Evolutionary conservation across 495 filamentous ascomycete species (phyloP).

Genomic region (Mytilinidion resinicola): DNA sequence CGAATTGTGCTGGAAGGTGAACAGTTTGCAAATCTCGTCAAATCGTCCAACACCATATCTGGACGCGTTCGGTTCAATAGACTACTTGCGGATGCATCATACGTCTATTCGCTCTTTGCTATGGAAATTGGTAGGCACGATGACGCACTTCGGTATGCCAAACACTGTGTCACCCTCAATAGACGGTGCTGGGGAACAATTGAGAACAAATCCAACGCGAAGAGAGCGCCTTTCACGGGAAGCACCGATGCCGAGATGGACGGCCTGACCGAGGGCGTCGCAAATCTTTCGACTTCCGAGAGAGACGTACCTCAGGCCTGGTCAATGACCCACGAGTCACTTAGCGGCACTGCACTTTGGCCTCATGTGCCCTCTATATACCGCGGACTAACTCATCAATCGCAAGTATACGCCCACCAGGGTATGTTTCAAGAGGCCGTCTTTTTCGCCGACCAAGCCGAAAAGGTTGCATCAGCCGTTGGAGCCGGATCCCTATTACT

Average conservation of each 20-base stretch:
- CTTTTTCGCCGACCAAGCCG: constrained; percentile 81
- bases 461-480: constrained; percentile 67
- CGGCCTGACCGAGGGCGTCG: constrained; percentile 5
- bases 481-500: constrained; percentile 54
- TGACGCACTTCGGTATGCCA: constrained; percentile 60
- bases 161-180: constrained; percentile 57
- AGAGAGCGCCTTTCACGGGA: constrained; percentile 1
- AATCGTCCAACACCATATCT: constrained; percentile 16
- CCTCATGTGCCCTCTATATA: constrained; percentile 65
- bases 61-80: constrained; percentile 32
- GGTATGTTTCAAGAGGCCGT: constrained; percentile 84
- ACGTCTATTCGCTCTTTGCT: constrained; percentile 56
- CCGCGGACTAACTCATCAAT: constrained; percentile 61
- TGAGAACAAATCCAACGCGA: constrained; percentile 42
- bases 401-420: constrained; percentile 68
- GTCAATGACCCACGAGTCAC: constrained; percentile 25
- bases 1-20: constrained; percentile 10
- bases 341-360: constrained; percentile 72
- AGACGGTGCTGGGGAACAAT: constrained; percentile 65
- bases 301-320: constrained; percentile 16
- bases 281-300: constrained; percentile 15
- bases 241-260: constrained; percentile 11
- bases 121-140: constrained; percentile 57
- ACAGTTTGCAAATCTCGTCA: constrained; percentile 17
- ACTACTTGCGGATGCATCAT: constrained; percentile 47